phyloP scores from a whole-genome alignment of 78 protist species.

The Isochrysis galbana region DNA sequence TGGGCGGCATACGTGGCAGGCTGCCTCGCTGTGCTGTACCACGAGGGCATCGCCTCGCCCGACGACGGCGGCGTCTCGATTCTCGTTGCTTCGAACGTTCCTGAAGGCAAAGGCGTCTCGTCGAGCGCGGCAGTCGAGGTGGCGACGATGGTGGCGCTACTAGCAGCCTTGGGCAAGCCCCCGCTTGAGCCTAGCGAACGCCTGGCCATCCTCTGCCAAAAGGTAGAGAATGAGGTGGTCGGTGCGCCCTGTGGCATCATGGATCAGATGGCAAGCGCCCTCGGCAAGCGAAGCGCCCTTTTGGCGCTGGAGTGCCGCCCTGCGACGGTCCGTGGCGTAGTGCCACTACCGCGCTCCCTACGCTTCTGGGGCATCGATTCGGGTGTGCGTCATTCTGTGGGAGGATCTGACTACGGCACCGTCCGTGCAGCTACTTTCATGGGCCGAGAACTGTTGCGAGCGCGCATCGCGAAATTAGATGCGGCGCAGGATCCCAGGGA shows the following conservation, averaged over 20 bases:
- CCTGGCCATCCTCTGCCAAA: background rate
- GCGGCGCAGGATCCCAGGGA: background rate
- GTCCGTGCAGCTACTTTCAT: slow-evolving; percentile 13
- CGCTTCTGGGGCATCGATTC: slow-evolving; percentile 17
- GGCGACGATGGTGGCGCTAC: background rate
- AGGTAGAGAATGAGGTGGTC: background rate
- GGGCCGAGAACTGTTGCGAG: background rate
- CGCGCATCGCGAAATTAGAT: background rate
- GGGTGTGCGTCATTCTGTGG: slow-evolving; percentile 5
- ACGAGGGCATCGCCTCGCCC: background rate
- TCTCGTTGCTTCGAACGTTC: background rate
- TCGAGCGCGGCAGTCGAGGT: slow-evolving; percentile 15
- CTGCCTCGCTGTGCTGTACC: background rate
- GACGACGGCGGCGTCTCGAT: background rate
- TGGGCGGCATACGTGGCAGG: slow-evolving; percentile 24
- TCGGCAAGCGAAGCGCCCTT: background rate
- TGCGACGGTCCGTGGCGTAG: background rate
- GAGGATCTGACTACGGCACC: slow-evolving; percentile 17
- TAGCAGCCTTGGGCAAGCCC: background rate
- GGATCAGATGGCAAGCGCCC: slow-evolving; percentile 3
- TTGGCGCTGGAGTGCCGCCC: background rate
- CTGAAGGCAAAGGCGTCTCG: slow-evolving; percentile 9
- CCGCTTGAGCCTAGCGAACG: background rate
- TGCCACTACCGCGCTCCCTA: background rate
- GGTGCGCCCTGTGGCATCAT: slow-evolving; percentile 30